Evolutionary conservation across 2,329 filamentous ascomycete species (phyloP), one percentile per base, ranked within the genome.

Genomic region (Thermothelomyces thermophilus): DNA sequence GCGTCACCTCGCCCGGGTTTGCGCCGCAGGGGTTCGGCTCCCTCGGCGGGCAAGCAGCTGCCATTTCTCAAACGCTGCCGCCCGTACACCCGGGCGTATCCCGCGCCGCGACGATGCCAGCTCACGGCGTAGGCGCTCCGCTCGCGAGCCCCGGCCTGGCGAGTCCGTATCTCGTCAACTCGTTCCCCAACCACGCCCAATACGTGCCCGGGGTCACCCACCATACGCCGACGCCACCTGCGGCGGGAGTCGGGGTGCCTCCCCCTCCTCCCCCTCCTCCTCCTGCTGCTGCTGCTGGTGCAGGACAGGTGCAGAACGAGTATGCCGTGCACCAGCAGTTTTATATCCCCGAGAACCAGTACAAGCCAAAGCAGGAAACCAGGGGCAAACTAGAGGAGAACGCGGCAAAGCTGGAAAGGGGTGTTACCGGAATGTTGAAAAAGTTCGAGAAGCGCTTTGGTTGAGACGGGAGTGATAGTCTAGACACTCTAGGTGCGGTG

Each of bases 401-500:
- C 53, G 80, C 84, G 0, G 81, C 79, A 24, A 75, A 79, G 59
- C 60, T 89, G 30, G 86, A 90, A 69, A 82, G 81, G 64, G 82
- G 84, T 1, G 77, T 89, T 4, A 77, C 80, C 24, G 80, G 82
- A 6, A 83, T 89, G 72, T 66, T 90, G 57, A 88, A 84, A 75
- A 87, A 83, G 69, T 76, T 90, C 66, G 86, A 90, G 70, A 88
- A 87, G 79, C 86, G 81, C 63, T 83, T 84, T 68, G 75, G 74
- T 0, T 81, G 41, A 41, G 40, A 35, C n/a, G n/a, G n/a, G n/a
- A n/a, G n/a, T n/a, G n/a, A n/a, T n/a, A n/a, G n/a, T n/a, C n/a
- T n/a, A n/a, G n/a, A n/a, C n/a, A n/a, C n/a, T n/a, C n/a, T n/a
- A n/a, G n/a, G n/a, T n/a, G n/a, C n/a, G n/a, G n/a, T n/a, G n/a